These are phyloP conservation scores for Murraya paniculata DNA, from an alignment of 345 rosid species.

Conservation along the genomic window DNA sequence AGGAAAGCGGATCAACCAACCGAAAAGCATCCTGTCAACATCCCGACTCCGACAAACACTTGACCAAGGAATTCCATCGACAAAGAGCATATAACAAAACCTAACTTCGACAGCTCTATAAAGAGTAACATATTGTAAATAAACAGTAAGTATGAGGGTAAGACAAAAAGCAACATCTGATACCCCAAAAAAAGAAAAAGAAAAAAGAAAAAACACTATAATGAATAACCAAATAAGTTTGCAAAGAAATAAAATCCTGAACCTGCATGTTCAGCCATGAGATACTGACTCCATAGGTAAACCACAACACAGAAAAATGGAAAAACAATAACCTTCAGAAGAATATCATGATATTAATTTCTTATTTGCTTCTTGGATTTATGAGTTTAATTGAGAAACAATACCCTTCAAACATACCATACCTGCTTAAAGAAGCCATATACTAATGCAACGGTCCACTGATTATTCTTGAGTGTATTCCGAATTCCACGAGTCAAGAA, in stretches of 20 bases:
- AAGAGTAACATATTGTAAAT: neutral
- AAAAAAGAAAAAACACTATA: no score
- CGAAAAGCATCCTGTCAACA: neutral
- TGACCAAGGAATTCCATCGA: neutral
- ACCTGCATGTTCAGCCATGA: neutral
- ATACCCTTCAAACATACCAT: slow-evolving; percentile 5
- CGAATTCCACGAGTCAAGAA: slow-evolving; percentile 76
- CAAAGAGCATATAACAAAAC: neutral
- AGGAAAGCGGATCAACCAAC: neutral
- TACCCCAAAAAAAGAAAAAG: neutral
- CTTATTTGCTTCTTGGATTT: neutral
- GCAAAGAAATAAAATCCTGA: neutral
- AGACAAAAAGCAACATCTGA: neutral
- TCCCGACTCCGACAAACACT: neutral
- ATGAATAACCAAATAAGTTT: neutral
- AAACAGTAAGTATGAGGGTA: neutral
- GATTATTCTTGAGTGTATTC: slow-evolving; percentile 54
- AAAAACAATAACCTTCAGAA: neutral
- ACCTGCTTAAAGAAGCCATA: slow-evolving; percentile 98
- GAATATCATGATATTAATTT: neutral
- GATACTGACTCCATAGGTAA: neutral
- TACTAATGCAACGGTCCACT: slow-evolving; percentile 93
- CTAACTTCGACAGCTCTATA: neutral
- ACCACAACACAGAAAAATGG: neutral
- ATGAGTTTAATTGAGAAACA: neutral